Conservation (phyloP, 1,139 yeast species). For the Casaregolazyma lundiana region DNA sequence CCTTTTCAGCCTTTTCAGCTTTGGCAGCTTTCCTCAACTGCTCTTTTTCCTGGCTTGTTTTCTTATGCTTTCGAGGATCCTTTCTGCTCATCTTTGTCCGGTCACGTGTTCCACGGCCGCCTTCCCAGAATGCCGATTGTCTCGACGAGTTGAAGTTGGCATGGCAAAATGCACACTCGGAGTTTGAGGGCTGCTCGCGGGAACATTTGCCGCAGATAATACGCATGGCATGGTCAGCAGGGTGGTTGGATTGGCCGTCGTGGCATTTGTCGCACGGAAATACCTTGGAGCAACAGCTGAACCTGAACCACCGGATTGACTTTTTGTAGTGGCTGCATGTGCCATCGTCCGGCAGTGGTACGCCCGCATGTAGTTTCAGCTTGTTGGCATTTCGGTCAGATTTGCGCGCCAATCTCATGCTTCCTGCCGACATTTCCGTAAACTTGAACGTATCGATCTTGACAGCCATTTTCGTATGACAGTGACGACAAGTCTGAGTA, state of each 20-base stretch:
- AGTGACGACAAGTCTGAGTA: slow-evolving; percentile 33
- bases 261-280: slow-evolving; percentile 42
- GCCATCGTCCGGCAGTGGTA: slow-evolving; percentile 38
- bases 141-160: slow-evolving; percentile 32
- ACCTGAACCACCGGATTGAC: slow-evolving; percentile 41
- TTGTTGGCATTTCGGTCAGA: slow-evolving; percentile 24
- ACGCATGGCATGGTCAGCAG: slow-evolving; percentile 36
- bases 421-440: slow-evolving; percentile 25
- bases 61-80: slow-evolving; percentile 39
- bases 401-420: slow-evolving; percentile 18
- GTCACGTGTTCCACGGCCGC: slow-evolving; percentile 43
- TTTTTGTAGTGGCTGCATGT: slow-evolving; percentile 39
- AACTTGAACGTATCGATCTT: slow-evolving; percentile 32
- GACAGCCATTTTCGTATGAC: slow-evolving; percentile 35
- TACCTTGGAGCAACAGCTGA: slow-evolving; percentile 40
- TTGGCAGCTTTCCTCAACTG: slow-evolving; percentile 1
- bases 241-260: slow-evolving; percentile 36
- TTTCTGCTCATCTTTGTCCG: slow-evolving; percentile 36
- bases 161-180: slow-evolving; percentile 34
- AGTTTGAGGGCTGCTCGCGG: slow-evolving; percentile 38
- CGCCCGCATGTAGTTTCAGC: slow-evolving; percentile 36
- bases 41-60: slow-evolving; percentile 13
- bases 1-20: too few relatives aligned
- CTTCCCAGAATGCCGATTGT: slow-evolving; percentile 42
- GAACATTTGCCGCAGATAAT: slow-evolving; percentile 43